Percentiles rank a stretch among this genome's conserved stretches.
These are phyloP conservation scores for Penicillium cinerascens DNA, from an alignment of 495 filamentous ascomycete genomes.

Conservation along the genomic window DNA sequence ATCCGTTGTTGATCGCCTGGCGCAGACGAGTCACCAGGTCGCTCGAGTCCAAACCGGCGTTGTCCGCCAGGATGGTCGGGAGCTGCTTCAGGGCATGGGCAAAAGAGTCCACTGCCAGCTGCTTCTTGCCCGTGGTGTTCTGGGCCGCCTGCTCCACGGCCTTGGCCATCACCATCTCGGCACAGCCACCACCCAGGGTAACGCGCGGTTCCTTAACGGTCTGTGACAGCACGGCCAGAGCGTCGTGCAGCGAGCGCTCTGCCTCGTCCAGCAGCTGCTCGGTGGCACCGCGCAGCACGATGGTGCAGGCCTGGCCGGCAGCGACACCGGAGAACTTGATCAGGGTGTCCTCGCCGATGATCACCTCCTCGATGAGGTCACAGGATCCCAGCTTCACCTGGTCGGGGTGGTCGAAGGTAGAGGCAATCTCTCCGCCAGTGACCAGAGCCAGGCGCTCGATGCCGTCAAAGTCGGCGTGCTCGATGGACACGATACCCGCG, in stretches of 20 bases:
- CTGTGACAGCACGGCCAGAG: conserved; percentile 93
- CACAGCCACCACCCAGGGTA: conserved; percentile 91
- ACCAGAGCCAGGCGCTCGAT: conserved; percentile 93
- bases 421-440: conserved; percentile 94
- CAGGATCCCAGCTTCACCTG: conserved; percentile 93
- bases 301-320: conserved; percentile 91
- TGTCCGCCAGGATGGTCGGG: conserved; percentile 95
- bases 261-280: conserved; percentile 96
- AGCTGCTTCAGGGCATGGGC: conserved; percentile 85
- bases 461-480: conserved; percentile 98
- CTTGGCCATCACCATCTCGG: conserved; percentile 98
- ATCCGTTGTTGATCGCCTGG: conserved; percentile 89
- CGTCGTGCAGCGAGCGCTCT: conserved; percentile 93
- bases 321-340: conserved; percentile 97
- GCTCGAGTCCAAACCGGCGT: conserved; percentile 91
- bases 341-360: conserved; percentile 94
- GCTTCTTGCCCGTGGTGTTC: conserved; percentile 94
- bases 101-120: conserved; percentile 87
- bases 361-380: conserved; percentile 94
- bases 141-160: conserved; percentile 92
- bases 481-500: conserved; percentile 95
- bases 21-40: conserved; percentile 89
- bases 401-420: conserved; percentile 96
- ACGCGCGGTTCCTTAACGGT: conserved; percentile 92
- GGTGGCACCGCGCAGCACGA: conserved; percentile 92